Evolutionary conservation across 2,329 filamentous ascomycete species (phyloP), one percentile per base, ranked within the genome.

Genomic region (Clarireedia paspali): DNA sequence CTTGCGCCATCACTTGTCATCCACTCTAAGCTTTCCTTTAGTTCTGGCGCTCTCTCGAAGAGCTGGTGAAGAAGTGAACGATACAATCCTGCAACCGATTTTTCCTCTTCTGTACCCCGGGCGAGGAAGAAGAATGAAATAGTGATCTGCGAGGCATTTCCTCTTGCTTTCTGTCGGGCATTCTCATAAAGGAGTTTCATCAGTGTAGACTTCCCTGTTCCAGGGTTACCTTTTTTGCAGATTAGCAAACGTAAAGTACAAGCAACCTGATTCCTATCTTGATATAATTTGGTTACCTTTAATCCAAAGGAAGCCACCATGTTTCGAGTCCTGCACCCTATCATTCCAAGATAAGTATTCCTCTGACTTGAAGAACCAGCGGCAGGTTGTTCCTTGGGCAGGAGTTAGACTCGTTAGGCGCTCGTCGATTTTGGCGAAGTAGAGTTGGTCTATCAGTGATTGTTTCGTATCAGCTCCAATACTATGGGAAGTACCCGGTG

Each of bases 31-130:
- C 57, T 60, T 0, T 57, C 15, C 51, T 72, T 70, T 0, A 78
- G 63, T 0, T 72, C 65, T 0, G 70, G 65, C 0, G 66, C 56
- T 0, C 64, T 59, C 0, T 68, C 24, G 0, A 82, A 63, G 0
- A 82, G 63, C 40, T 82, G 77, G 1, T 68, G 58, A 0, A 82
- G 54, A 0, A 83, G 53, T 0, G 77, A 77, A 2, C 78, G 71
- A 59, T 79, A 81, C 65, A 83, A 72, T 0, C 80, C 79, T 0
- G 66, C 26, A 0, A 70, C 68, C 0, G 77, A 73, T 52, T 69
- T 77, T 47, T 82, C 77, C 7, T 80, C 60, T 0, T 66, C 0
- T 39, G 59, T 63, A 27, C 60, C 66, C 24, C 62, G 61, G 55
- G 60, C 63, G 42, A 58, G 59, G 38, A 62, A 68, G 59, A 70